Conservation (phyloP, 768 basidiomycete species). For the Cytidiella melzeri region DNA sequence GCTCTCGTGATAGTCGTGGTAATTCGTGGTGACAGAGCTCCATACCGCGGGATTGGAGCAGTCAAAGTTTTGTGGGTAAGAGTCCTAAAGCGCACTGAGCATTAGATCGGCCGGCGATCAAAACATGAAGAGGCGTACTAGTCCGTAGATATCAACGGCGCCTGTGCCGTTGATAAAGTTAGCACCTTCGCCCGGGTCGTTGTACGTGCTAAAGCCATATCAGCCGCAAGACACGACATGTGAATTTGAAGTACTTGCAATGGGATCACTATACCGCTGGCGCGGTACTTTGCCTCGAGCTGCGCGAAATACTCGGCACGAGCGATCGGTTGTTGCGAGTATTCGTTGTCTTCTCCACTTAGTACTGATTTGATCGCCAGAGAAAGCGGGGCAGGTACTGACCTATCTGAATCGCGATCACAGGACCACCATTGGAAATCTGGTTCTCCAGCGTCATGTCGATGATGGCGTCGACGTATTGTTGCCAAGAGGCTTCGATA, state of each 20-base stretch:
- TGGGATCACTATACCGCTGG: conserved; percentile 18
- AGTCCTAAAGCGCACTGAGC: conserved; percentile 40
- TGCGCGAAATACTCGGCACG: conserved; percentile 20
- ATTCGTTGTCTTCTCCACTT: conserved; percentile 61
- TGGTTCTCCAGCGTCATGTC: conserved; percentile 14
- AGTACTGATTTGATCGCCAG: background rate
- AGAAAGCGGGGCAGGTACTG: conserved; percentile 7
- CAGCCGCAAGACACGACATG: background rate
- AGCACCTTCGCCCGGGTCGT: conserved; percentile 20
- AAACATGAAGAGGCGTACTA: conserved; percentile 9
- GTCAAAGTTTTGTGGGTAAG: conserved; percentile 76
- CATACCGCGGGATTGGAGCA: conserved; percentile 68
- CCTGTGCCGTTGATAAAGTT: conserved; percentile 28
- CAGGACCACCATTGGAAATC: conserved; percentile 33
- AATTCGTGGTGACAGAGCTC: conserved; percentile 57
- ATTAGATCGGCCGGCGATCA: background rate
- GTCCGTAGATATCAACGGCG: conserved; percentile 25
- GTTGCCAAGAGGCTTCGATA: conserved; percentile 65
- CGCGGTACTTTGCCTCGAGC: conserved; percentile 17
- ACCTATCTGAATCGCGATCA: conserved; percentile 53
- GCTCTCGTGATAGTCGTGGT: conserved; percentile 55
- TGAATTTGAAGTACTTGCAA: conserved; percentile 10
- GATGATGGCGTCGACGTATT: conserved; percentile 65
- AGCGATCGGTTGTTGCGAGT: conserved; percentile 38
- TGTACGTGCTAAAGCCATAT: conserved; percentile 20